Evolutionary conservation across 1,284 basidiomycete species (phyloP).

Genomic region (Cutaneotrichosporon dermatis): DNA sequence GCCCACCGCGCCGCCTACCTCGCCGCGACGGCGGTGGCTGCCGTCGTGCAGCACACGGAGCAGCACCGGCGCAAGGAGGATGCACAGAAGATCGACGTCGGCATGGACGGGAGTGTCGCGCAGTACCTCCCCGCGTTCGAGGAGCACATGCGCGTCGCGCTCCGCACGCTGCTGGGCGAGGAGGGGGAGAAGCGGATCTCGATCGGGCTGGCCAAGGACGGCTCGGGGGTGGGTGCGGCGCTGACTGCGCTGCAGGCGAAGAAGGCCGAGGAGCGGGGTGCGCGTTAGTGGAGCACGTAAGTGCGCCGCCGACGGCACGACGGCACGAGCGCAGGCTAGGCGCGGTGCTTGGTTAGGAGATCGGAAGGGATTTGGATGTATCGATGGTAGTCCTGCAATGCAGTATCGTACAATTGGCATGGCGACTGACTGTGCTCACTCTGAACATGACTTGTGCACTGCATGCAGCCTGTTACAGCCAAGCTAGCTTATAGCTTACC

Average conservation of each 20-base stretch:
- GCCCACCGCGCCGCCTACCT: constrained; percentile 76
- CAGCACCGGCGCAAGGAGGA: constrained; percentile 54
- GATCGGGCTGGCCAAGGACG: constrained; percentile 92
- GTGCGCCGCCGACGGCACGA: constrained; percentile 52
- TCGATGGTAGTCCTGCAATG: too few species aligned
- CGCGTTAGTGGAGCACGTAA: constrained; percentile 84
- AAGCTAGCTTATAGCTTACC: too few species aligned
- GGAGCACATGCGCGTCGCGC: constrained; percentile 64
- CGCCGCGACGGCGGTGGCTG: constrained; percentile 81
- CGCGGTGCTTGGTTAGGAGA: constrained; percentile 27
- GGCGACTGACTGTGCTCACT: too few species aligned
- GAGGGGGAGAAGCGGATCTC: constrained; percentile 72
- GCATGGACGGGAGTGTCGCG: constrained; percentile 87
- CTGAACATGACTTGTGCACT: too few species aligned
- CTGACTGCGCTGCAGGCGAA: constrained; percentile 50
- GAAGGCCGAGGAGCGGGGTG: constrained; percentile 44
- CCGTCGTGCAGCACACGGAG: constrained; percentile 76
- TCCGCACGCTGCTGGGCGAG: constrained; percentile 71
- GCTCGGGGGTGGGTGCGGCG: constrained; percentile 79
- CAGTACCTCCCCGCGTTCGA: constrained; percentile 88
- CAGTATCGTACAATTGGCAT: too few species aligned
- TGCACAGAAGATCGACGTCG: constrained; percentile 61
- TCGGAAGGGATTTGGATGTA: too few species aligned
- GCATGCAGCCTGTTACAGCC: too few species aligned
- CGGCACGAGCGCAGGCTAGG: constrained; percentile 52